Conservation (phyloP, 225 moss, liverwort and hornwort genomes). For the Asterella californica region DNA sequence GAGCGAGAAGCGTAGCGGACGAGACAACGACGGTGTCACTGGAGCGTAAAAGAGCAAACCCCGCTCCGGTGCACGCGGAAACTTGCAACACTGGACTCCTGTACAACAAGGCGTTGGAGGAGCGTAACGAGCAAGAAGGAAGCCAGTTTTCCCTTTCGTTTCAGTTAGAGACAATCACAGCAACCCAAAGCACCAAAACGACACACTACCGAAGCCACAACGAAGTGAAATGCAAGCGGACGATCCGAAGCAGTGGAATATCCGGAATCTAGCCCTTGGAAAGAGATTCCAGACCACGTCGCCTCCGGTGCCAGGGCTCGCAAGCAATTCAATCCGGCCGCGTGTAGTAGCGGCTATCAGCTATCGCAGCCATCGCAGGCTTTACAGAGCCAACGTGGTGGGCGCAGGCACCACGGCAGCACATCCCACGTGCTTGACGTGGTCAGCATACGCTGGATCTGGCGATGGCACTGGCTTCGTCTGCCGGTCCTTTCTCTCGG, state of each 20-base stretch:
- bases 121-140: conserved; percentile 16
- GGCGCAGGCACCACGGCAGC: not conserved
- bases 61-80: conserved; percentile 6
- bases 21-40: not conserved
- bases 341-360: not conserved
- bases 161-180: conserved; percentile 10
- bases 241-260: not conserved
- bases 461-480: conserved; percentile 14
- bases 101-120: conserved; percentile 3
- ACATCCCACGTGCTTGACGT: conserved; percentile 9
- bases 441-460: conserved; percentile 6
- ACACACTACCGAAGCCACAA: not conserved
- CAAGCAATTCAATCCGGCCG: not conserved
- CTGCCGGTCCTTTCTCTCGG: not conserved
- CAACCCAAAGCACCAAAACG: not conserved
- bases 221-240: not conserved
- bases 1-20: not conserved
- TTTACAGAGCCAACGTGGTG: not conserved
- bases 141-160: conserved; percentile 3
- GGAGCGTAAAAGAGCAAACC: not conserved
- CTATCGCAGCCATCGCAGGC: not conserved
- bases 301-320: conserved; percentile 8
- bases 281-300: not conserved
- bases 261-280: not conserved
- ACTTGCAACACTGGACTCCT: not conserved